Conservation (phyloP, 2,329 filamentous ascomycete species). For the Diaporthe nobilis region DNA sequence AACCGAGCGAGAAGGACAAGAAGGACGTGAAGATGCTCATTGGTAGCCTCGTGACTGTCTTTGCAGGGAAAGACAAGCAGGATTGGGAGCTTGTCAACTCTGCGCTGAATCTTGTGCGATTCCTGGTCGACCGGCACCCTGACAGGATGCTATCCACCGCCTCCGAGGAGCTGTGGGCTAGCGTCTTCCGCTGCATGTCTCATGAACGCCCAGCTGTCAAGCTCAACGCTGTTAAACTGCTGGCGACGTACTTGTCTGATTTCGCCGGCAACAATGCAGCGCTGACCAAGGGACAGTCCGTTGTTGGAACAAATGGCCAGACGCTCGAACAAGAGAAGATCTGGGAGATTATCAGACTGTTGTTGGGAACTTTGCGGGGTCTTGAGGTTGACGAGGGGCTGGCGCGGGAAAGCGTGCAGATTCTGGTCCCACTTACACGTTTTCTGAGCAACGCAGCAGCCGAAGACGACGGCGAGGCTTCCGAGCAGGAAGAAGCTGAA, state of each 20-base stretch:
- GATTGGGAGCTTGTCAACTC: slow-evolving; percentile 83
- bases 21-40: slow-evolving; percentile 78
- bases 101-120: slow-evolving; percentile 77
- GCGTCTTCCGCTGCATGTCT: slow-evolving; percentile 77
- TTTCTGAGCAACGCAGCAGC: slow-evolving; percentile 66
- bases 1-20: slow-evolving; percentile 70
- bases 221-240: slow-evolving; percentile 79
- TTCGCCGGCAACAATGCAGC: slow-evolving; percentile 75
- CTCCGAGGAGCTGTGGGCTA: slow-evolving; percentile 78
- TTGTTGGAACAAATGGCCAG: slow-evolving; percentile 80
- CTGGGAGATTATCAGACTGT: slow-evolving; percentile 67
- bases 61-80: slow-evolving; percentile 68
- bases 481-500: slow-evolving; percentile 56
- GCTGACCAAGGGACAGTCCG: slow-evolving; percentile 66
- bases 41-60: slow-evolving; percentile 65
- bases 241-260: slow-evolving; percentile 84
- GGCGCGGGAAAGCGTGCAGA: slow-evolving; percentile 83
- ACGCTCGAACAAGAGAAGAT: slow-evolving; percentile 76
- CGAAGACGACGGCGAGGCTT: slow-evolving; percentile 60
- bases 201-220: slow-evolving; percentile 83
- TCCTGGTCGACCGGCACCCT: slow-evolving; percentile 77
- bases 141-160: slow-evolving; percentile 72
- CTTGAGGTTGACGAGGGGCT: slow-evolving; percentile 78
- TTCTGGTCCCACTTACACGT: slow-evolving; percentile 84
- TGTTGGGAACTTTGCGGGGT: slow-evolving; percentile 70